Conservation (phyloP, 352 stramenopile species). For the Blastocystis sp. region DNA sequence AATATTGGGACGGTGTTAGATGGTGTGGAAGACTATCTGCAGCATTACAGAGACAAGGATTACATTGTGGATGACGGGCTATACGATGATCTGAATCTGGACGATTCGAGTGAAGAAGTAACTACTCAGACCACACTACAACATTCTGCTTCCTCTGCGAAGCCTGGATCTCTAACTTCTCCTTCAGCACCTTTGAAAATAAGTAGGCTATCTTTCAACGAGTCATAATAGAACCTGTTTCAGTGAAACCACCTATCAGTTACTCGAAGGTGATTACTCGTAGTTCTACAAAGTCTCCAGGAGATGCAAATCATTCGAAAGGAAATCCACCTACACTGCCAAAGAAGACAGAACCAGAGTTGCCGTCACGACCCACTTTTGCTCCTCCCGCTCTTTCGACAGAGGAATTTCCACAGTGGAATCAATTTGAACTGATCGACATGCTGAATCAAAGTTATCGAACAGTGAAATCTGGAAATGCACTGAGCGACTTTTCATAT, state of each 20-base stretch:
- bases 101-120: background rate
- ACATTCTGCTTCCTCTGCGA: background rate
- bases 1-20: background rate
- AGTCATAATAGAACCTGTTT: background rate
- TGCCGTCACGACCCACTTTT: background rate
- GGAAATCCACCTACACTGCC: background rate
- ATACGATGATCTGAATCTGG: background rate
- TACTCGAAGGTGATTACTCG: background rate
- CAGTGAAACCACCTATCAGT: background rate
- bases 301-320: background rate
- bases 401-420: background rate
- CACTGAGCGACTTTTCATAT: background rate
- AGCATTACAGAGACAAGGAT: constrained; percentile 7
- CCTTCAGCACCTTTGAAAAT: background rate
- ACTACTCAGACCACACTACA: background rate
- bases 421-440: background rate
- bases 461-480: background rate
- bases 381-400: background rate
- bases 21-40: background rate
- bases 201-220: background rate
- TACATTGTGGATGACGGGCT: constrained; percentile 19
- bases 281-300: background rate
- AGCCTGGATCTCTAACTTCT: background rate
- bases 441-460: background rate
- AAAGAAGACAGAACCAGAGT: background rate